A percentile compares a stretch with the other conserved stretches of the same genome.
These are phyloP conservation scores for Claviceps lovelessii DNA, from an alignment of 2,329 filamentous ascomycete genomes.

Conservation along the genomic window DNA sequence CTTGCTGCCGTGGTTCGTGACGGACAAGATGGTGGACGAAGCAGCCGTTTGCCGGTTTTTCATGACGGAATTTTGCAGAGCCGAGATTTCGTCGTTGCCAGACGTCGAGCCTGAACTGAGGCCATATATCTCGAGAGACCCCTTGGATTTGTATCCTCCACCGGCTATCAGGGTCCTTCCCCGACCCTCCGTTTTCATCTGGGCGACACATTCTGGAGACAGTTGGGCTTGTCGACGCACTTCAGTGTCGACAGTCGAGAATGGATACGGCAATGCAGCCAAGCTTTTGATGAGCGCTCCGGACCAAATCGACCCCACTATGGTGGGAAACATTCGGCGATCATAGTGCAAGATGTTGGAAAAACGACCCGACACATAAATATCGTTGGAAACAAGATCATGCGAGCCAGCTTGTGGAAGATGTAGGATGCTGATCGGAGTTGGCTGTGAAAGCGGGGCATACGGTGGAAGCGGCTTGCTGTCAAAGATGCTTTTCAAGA, in stretches of 20 bases:
- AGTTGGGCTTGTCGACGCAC: constrained; percentile 40
- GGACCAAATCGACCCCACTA: constrained; percentile 68
- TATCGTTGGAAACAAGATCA: constrained; percentile 53
- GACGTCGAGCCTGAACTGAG: constrained; percentile 24
- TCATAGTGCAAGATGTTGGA: constrained; percentile 83
- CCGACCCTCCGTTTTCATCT: constrained; percentile 35
- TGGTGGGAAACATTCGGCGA: constrained; percentile 65
- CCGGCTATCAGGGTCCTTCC: constrained; percentile 63
- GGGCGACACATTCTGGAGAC: constrained; percentile 37
- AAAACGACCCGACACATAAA: constrained; percentile 81
- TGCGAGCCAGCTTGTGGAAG: constrained; percentile 42
- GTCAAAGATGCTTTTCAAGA: constrained; percentile 31
- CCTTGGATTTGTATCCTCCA: constrained; percentile 84
- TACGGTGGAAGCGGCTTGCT: constrained; percentile 42
- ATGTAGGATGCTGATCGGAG: constrained; percentile 71
- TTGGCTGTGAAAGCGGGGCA: constrained; percentile 63
- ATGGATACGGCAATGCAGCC: constrained; percentile 52
- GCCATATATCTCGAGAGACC: constrained; percentile 76
- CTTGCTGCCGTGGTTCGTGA: constrained; percentile 66
- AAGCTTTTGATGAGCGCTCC: constrained; percentile 67
- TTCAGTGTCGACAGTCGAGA: constrained; percentile 47
- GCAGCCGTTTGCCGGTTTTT: constrained; percentile 77
- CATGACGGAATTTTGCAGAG: constrained; percentile 34
- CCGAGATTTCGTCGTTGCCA: constrained; percentile 10
- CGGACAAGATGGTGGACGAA: constrained; percentile 65